Evolutionary conservation across 202 grass and related monocot genomes (phyloP).

Genomic region (Panicum hallii): DNA sequence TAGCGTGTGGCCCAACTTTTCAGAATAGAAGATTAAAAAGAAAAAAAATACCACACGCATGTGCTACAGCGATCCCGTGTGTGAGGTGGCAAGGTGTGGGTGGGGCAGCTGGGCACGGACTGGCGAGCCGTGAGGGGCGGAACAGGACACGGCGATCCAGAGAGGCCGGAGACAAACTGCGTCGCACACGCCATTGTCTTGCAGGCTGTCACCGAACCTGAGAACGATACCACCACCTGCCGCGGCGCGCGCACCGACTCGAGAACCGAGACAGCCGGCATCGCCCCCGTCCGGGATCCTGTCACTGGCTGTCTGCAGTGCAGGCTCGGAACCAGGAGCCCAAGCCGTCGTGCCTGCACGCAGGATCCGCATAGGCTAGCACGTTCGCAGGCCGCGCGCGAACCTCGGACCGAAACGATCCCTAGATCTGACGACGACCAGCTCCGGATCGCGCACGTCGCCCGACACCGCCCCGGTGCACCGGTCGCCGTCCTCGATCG

Average conservation of each 20-base stretch:
- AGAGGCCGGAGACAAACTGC: neutral
- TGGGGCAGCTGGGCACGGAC: slow-evolving; percentile 13
- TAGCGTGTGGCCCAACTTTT: neutral
- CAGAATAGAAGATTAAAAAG: no score
- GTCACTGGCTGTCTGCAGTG: no score
- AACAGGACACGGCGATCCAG: neutral
- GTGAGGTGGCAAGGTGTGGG: neutral
- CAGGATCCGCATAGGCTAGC: neutral
- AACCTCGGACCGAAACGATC: neutral
- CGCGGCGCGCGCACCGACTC: no score
- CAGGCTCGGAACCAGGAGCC: neutral
- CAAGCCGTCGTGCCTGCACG: neutral
- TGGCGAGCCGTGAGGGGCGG: neutral
- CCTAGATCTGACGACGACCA: neutral
- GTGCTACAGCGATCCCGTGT: slow-evolving; percentile 27
- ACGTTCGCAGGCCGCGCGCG: neutral
- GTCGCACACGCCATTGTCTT: neutral
- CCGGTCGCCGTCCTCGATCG: neutral
- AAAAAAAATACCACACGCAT: neutral
- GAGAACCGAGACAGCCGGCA: no score
- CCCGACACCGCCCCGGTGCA: neutral
- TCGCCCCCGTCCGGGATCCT: no score
- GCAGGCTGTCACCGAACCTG: slow-evolving; percentile 11
- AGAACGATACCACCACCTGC: slow-evolving; percentile 17
- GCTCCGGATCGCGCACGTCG: neutral